These are phyloP conservation scores for Talaromyces trachyspermus DNA, from an alignment of 495 filamentous ascomycete genomes.

Conservation along the genomic window DNA sequence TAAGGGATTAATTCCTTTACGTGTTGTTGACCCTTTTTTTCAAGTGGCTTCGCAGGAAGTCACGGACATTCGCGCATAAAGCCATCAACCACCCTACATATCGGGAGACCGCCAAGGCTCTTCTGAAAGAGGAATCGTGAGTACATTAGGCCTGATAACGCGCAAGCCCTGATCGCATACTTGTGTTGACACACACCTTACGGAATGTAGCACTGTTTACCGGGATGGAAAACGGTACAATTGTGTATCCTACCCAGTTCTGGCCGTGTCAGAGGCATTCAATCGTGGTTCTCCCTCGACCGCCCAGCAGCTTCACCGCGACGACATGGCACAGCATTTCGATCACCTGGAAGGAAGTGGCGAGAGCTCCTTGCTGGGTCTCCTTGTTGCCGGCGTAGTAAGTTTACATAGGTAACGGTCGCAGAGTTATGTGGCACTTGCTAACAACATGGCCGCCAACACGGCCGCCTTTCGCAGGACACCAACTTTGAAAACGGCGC, in stretches of 20 bases:
- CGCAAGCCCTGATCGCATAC: too few relatives aligned
- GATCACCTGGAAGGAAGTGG: constrained; percentile 14
- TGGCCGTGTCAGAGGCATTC: constrained; percentile 19
- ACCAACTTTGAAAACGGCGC: constrained; percentile 27
- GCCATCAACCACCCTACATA: constrained; percentile 12
- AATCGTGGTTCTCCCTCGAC: constrained; percentile 15
- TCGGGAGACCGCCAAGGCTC: constrained; percentile 15
- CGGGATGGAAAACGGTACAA: constrained; percentile 13
- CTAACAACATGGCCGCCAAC: too few relatives aligned
- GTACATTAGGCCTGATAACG: constrained; percentile 8
- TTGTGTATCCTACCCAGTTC: constrained; percentile 16
- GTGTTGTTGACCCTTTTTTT: neutral
- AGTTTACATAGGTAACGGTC: too few relatives aligned
- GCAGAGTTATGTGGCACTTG: too few relatives aligned
- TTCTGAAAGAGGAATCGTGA: constrained; percentile 13
- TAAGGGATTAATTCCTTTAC: neutral
- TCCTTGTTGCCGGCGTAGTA: constrained; percentile 30
- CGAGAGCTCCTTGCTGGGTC: constrained; percentile 17
- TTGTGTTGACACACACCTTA: too few relatives aligned
- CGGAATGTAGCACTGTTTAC: constrained; percentile 21
- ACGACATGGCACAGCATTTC: constrained; percentile 25
- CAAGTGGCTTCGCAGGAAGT: constrained; percentile 13
- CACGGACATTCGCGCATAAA: constrained; percentile 12
- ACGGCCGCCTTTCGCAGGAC: too few relatives aligned
- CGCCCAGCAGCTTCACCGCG: constrained; percentile 22